Conservation (phyloP, 2,329 filamentous ascomycete species). For the Dothiorella sarmentorum region DNA sequence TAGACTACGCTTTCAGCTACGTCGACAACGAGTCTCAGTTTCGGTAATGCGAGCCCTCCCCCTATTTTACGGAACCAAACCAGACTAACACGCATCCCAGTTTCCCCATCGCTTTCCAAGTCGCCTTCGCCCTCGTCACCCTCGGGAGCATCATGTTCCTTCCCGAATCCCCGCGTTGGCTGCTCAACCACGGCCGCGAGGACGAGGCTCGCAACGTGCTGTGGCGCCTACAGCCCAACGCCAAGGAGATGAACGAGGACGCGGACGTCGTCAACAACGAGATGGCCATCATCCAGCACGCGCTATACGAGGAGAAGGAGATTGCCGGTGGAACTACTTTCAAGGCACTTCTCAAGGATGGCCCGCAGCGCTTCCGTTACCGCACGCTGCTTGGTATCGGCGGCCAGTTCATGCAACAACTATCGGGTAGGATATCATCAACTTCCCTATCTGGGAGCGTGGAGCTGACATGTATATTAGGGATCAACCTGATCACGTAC, state of each 20-base stretch:
- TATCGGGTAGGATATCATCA: too few species aligned
- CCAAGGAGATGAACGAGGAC: constrained; percentile 24
- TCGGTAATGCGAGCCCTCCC: not conserved
- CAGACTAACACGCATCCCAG: constrained; percentile 37
- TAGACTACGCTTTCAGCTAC: constrained; percentile 40
- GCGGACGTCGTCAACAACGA: constrained; percentile 24
- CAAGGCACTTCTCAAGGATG: constrained; percentile 41
- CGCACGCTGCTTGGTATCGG: constrained; percentile 40
- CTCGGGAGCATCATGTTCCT: constrained; percentile 45
- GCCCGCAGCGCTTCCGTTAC: constrained; percentile 42
- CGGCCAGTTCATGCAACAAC: constrained; percentile 47
- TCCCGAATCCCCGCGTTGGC: constrained; percentile 58
- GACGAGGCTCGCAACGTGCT: constrained; percentile 51
- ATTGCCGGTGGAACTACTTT: constrained; percentile 35
- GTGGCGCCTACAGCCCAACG: constrained; percentile 28
- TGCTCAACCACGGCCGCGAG: constrained; percentile 50
- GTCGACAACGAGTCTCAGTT: constrained; percentile 35
- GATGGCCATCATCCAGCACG: constrained; percentile 39
- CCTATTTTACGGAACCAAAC: constrained; percentile 34
- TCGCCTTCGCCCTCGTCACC: constrained; percentile 41
- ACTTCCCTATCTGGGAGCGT: too few species aligned
- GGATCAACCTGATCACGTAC: constrained; percentile 43
- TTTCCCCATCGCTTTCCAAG: constrained; percentile 46
- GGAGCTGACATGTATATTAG: too few species aligned
- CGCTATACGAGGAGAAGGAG: constrained; percentile 41